Evolutionary conservation across 1,284 basidiomycete species (phyloP), one percentile per base, ranked within the genome.

Genomic region (Cystobasidium pallidum): DNA sequence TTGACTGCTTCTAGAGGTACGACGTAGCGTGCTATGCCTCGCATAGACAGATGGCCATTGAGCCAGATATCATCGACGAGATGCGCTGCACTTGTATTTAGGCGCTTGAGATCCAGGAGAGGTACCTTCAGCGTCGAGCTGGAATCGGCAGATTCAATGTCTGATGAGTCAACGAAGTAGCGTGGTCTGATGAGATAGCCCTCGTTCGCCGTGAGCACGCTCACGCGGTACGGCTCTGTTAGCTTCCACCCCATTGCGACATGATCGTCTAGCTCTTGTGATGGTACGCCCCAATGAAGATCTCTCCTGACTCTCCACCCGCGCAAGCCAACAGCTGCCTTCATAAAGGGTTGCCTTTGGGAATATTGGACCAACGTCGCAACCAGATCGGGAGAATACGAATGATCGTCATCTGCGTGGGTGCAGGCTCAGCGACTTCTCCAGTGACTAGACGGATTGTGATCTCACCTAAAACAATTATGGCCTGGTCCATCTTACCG

Each of bases 51-150:
- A 57, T 71, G 68, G 4, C 59, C 68, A n/a, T 61, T 61, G 43
- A 71, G 61, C 59, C 61, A 71, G 21, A 71, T 71, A 39, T 71
- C 68, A 19, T 71, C 68, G 4, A 71, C 68, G 17, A 64, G 59
- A 45, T 64, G 68, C 26, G 68, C 68, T 11, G 59, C 30, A 13
- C 43, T 43, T 24, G 30, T 34, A n/a, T 49, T 52, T 3, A 71
- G 30, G 10, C 13, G 26, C 47, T 52, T 13, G 19, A 32, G n/a
- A n/a, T 71, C 61, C 49, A 71, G 36, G 7, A 71, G 8, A 26
- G 49, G 49, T 45, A 36, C 62, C 13, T 19, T 36, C 3, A 13
- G 15, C 13, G 30, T 45, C 8, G 28, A 6, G 10, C 2, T 30
- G 43, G 6, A 6, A 34, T 47, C n/a, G 41, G 1, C 19, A 15